phyloP scores from a whole-genome alignment of 2,329 filamentous ascomycete genomes.

The Lecanicillium sp. region DNA sequence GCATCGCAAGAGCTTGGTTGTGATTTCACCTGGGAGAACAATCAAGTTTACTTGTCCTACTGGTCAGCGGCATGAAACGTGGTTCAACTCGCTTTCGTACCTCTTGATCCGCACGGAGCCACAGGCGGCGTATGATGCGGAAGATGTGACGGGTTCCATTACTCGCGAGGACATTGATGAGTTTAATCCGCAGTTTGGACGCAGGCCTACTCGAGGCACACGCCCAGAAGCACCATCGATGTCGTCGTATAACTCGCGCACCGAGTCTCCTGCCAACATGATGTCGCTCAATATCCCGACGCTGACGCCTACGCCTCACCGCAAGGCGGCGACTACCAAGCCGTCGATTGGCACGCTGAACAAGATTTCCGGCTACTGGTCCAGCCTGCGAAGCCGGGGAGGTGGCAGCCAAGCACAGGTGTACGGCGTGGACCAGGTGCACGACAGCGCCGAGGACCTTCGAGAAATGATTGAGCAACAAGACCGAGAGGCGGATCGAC shows the following conservation, averaged over 20 bases:
- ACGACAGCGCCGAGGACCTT: conserved; percentile 77
- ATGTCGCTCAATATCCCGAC: conserved; percentile 47
- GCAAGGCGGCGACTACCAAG: conserved; percentile 22
- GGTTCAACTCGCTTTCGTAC: conserved; percentile 96
- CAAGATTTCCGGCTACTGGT: conserved; percentile 52
- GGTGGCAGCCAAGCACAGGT: conserved; percentile 37
- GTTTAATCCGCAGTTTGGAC: conserved; percentile 63
- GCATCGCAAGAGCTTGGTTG: conserved; percentile 85
- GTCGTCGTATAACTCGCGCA: conserved; percentile 73
- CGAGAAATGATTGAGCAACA: conserved; percentile 71
- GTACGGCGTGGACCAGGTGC: conserved; percentile 54
- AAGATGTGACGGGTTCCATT: conserved; percentile 49
- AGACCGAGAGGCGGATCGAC: conserved; percentile 64
- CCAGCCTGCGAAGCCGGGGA: conserved; percentile 43
- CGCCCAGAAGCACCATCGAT: conserved; percentile 55
- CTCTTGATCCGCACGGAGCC: conserved; percentile 69
- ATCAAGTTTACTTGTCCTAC: conserved; percentile 94
- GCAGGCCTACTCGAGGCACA: conserved; percentile 24
- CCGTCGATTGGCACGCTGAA: conserved; percentile 41
- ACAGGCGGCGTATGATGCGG: conserved; percentile 52
- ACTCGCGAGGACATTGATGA: conserved; percentile 61
- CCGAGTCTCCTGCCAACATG: conserved; percentile 49
- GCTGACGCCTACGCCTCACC: conserved; percentile 41
- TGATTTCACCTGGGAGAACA: conserved; percentile 78
- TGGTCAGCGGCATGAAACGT: conserved; percentile 90